These are phyloP conservation scores for Hymenoscyphus occultus DNA, from an alignment of 2,329 filamentous ascomycete genomes.

Conservation along the genomic window DNA sequence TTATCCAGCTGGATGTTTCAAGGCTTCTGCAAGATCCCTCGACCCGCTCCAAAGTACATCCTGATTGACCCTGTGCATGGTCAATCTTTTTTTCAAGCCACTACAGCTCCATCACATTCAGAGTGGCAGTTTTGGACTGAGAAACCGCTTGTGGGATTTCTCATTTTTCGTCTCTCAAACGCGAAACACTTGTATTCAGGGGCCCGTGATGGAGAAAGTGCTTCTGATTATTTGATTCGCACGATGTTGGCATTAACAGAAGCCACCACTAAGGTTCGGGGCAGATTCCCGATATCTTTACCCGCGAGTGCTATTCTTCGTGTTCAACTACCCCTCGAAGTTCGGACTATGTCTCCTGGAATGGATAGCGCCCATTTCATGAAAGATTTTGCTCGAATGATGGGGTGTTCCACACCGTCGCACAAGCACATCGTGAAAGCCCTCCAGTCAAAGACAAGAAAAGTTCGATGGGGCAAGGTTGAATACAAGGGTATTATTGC, in stretches of 20 bases:
- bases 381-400: neutral
- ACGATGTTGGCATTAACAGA: neutral
- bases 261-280: neutral
- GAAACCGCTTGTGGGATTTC: neutral
- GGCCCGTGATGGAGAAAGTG: neutral
- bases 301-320: neutral
- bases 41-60: neutral
- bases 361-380: neutral
- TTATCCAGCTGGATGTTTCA: neutral
- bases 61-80: neutral
- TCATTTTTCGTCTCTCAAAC: neutral
- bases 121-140: neutral
- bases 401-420: neutral
- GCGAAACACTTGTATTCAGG: neutral
- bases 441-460: neutral
- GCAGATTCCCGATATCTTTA: slow-evolving; percentile 5
- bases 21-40: neutral
- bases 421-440: neutral
- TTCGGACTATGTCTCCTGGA: neutral
- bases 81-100: no score
- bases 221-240: neutral
- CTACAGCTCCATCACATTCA: neutral
- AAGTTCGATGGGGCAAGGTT: neutral
- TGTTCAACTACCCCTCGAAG: neutral
- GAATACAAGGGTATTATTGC: neutral